Evolutionary conservation across 2,329 filamentous ascomycete species (phyloP).

Genomic region (Paracoccidioides lutzii): DNA sequence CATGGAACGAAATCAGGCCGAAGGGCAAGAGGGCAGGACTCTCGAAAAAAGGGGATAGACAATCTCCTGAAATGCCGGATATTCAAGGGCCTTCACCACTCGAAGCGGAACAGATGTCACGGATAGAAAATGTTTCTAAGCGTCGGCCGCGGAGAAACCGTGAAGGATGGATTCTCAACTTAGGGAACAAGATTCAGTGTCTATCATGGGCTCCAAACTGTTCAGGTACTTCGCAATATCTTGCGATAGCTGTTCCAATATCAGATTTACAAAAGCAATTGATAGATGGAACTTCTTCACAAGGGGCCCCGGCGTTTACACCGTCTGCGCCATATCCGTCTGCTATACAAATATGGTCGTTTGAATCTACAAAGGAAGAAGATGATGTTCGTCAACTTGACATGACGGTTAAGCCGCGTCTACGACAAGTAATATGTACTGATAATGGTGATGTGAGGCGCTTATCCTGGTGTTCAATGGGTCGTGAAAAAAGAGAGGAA

Average conservation of each 20-base stretch:
- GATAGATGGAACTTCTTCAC: conserved; percentile 12
- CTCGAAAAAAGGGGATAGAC: conserved; percentile 7
- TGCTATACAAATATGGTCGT: conserved; percentile 47
- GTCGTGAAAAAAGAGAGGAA: conserved; percentile 19
- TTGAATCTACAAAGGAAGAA: conserved; percentile 28
- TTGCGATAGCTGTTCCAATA: conserved; percentile 38
- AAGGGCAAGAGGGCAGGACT: conserved; percentile 6
- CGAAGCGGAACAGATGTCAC: background rate
- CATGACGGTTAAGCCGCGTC: conserved; percentile 29
- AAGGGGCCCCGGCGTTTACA: conserved; percentile 37
- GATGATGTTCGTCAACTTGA: conserved; percentile 30
- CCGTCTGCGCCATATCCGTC: conserved; percentile 37
- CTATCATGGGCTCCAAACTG: conserved; percentile 36
- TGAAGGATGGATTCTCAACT: conserved; percentile 43
- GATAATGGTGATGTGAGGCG: conserved; percentile 44
- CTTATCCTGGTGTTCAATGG: conserved; percentile 45
- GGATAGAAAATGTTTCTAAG: conserved; percentile 8
- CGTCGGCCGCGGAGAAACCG: conserved; percentile 16
- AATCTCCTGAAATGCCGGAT: background rate
- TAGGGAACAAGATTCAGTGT: conserved; percentile 42
- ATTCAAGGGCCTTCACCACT: background rate
- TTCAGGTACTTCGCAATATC: conserved; percentile 39
- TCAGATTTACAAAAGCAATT: conserved; percentile 24
- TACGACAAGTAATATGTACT: conserved; percentile 42
- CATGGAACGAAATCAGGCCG: conserved; percentile 23